Percentiles rank a stretch among this genome's conserved stretches.
phyloP scores from a whole-genome alignment of 441 rosid genomes.

The Erodium moschatum region DNA sequence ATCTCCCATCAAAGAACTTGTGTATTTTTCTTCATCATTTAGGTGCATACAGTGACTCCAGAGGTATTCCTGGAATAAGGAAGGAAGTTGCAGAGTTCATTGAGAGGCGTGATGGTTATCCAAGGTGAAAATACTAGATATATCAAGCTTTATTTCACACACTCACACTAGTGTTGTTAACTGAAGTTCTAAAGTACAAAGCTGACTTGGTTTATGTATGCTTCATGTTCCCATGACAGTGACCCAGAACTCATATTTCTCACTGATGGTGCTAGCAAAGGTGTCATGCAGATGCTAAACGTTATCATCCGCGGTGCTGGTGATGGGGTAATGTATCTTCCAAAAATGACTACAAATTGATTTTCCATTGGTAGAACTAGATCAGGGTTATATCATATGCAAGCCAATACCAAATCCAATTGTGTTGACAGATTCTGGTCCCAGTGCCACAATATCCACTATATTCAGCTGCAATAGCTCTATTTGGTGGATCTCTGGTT shows the following conservation, averaged over 20 bases:
- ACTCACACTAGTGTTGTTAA: neutral
- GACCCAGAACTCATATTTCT: conserved; percentile 92
- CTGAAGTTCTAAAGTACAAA: conserved; percentile 1
- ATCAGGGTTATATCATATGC: conserved; percentile 4
- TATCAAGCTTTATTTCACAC: neutral
- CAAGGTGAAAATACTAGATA: conserved; percentile 51
- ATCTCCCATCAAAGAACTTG: neutral
- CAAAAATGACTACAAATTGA: conserved; percentile 9
- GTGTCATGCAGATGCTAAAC: conserved; percentile 89
- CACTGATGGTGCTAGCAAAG: conserved; percentile 98
- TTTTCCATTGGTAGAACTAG: neutral
- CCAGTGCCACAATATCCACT: conserved; percentile 98
- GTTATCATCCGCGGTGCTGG: conserved; percentile 65
- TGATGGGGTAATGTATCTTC: conserved; percentile 62
- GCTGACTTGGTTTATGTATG: conserved; percentile 12
- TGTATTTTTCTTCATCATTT: conserved; percentile 2
- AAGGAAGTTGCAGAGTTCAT: conserved; percentile 95
- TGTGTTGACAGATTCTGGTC: conserved; percentile 59
- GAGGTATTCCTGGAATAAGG: conserved; percentile 80
- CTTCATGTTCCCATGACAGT: conserved; percentile 37
- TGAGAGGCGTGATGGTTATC: conserved; percentile 83
- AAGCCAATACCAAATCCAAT: conserved; percentile 11
- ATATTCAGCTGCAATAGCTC: conserved; percentile 86
- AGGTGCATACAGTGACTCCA: conserved; percentile 97
- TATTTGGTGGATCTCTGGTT: conserved; percentile 84